Percentiles rank a stretch among this genome's conserved stretches.
Conservation (phyloP, 306 rosid species). For the Vicia faba region DNA sequence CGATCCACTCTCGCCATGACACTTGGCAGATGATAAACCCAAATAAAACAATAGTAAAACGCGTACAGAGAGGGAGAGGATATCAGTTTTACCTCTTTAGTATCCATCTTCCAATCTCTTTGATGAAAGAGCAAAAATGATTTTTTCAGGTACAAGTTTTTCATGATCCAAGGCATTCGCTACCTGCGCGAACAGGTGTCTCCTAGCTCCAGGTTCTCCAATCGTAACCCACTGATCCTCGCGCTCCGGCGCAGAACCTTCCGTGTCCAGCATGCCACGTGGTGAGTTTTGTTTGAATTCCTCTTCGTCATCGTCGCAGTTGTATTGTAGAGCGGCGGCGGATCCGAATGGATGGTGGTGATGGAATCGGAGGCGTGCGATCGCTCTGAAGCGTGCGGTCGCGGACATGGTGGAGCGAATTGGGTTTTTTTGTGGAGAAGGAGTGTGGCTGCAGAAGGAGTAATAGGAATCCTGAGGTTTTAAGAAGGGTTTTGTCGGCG, state of each 20-base stretch:
- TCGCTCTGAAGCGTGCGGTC: conserved; percentile 47
- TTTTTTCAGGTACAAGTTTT: conserved; percentile 74
- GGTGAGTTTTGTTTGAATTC: conserved; percentile 30
- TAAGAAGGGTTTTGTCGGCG: conserved; percentile 41
- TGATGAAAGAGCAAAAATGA: conserved; percentile 64
- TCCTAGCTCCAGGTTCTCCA: conserved; percentile 70
- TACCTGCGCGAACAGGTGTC: conserved; percentile 79
- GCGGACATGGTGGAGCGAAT: conserved; percentile 43
- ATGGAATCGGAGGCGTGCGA: not conserved
- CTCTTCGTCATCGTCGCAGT: conserved; percentile 48
- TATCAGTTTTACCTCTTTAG: conserved; percentile 79
- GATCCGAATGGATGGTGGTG: conserved; percentile 58
- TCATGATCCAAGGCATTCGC: conserved; percentile 74
- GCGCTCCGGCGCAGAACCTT: conserved; percentile 64
- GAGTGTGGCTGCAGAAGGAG: not conserved
- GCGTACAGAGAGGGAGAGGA: too few relatives aligned
- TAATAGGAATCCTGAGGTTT: conserved; percentile 34
- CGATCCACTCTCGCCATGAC: too few relatives aligned
- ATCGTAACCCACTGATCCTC: conserved; percentile 94
- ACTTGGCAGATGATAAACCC: too few relatives aligned
- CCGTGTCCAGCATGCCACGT: conserved; percentile 51
- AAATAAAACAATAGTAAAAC: too few relatives aligned
- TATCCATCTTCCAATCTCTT: conserved; percentile 85
- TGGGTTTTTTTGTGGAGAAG: not conserved
- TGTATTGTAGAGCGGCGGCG: conserved; percentile 64